phyloP scores from a whole-genome alignment of 306 rosid species.

The Prunus padus region DNA sequence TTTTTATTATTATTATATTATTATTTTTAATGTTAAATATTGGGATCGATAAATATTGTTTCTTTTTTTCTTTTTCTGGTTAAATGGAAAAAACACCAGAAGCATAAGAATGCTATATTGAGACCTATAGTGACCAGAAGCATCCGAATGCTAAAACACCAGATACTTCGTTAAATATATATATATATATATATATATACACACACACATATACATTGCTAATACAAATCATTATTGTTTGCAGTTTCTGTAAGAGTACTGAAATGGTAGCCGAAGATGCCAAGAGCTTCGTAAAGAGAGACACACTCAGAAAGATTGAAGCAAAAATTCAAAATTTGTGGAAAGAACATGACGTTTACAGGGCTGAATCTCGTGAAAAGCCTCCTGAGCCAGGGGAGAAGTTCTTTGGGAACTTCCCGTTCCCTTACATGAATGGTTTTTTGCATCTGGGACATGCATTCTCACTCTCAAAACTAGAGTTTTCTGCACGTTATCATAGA shows the following conservation, averaged over 20 bases:
- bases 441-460: conserved; percentile 86
- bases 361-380: conserved; percentile 61
- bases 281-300: conserved; percentile 75
- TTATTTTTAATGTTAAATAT: no score
- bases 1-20: no score
- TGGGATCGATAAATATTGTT: no score
- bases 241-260: conserved; percentile 43
- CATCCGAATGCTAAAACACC: no score
- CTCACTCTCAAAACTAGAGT: conserved; percentile 75
- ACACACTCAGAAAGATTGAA: conserved; percentile 75
- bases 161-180: no score
- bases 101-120: no score
- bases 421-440: conserved; percentile 89
- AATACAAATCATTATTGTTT: neutral
- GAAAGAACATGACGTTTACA: conserved; percentile 70
- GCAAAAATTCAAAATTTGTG: conserved; percentile 63
- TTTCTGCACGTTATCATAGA: conserved; percentile 80
- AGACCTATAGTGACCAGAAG: no score
- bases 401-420: conserved; percentile 89
- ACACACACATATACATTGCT: no score
- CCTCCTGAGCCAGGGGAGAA: conserved; percentile 64
- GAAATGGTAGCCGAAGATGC: conserved; percentile 70
- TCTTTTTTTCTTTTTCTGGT: no score
- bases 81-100: no score
- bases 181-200: no score